phyloP scores from a whole-genome alignment of 345 rosid species.

The Arabidopsis arenosa region DNA sequence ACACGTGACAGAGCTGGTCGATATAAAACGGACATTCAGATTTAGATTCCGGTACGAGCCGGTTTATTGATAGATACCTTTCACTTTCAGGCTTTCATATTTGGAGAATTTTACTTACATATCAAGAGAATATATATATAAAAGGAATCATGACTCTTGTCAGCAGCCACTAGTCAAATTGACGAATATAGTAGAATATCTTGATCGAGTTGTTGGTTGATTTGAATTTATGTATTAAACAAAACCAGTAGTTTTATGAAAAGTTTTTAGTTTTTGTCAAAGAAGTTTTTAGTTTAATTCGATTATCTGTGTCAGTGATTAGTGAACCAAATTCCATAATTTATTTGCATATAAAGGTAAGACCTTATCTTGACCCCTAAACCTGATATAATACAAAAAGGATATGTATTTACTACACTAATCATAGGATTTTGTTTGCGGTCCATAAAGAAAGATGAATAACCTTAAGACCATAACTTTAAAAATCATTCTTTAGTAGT shows the following conservation, averaged over 20 bases:
- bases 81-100: conserved; percentile 11
- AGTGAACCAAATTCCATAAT: not conserved
- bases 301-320: not conserved
- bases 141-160: not conserved
- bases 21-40: conserved; percentile 31
- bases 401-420: not conserved
- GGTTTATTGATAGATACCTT: conserved; percentile 16
- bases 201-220: conserved; percentile 3
- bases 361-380: not conserved
- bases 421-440: not conserved
- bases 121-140: not conserved
- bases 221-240: not conserved
- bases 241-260: not conserved
- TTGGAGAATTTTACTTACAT: not conserved
- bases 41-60: conserved; percentile 18
- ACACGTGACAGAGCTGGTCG: not conserved
- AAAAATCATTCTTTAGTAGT: no score
- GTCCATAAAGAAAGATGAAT: no score
- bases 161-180: conserved; percentile 19
- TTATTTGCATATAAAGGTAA: not conserved
- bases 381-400: not conserved
- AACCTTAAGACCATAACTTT: no score
- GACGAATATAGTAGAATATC: not conserved
- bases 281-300: not conserved
- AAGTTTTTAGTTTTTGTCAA: not conserved